Base-by-base conservation (phyloP, 1,284 basidiomycete genomes). In the Laetiporus sulphureus region DNA sequence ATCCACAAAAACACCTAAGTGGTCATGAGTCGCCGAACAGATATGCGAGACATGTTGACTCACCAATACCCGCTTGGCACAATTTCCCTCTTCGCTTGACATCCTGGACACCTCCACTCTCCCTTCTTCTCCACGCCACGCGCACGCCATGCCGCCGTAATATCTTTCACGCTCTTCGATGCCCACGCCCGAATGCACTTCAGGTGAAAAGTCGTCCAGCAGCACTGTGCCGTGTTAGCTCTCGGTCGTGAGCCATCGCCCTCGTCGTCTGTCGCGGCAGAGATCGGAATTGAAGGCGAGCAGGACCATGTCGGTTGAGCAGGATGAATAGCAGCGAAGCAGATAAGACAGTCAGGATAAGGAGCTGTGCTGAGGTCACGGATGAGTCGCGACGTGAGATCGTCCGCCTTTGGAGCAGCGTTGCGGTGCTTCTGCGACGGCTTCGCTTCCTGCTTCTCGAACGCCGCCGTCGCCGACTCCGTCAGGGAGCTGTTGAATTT, bases 71-170 rank as follows among this genome's bases (percentile, higher is more conserved):
- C 72, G 3, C 67, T 70, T 0, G 88, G 85, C 2, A 85, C 73
- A 4, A 64, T 61, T 33, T 72, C 69, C 20, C 91, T 69, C 47
- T 80, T 83, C 3, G 77, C 78, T 56, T 91, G 91, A 65, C 91
- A 94, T 0, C 89, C 90, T 0, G 91, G 91, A 61, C 91, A 94
- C 42, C 83, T 70, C 91, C 91, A 93, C 55, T 90, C 84, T 1
- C 82, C 82, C 22, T 69, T 68, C 38, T 68, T 68, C 22, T 69
- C 66, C 47, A 91, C 85, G 1, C 83, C 83, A 46, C 91, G 65
- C 2, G 79, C 80, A 2, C 76, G 68, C 72, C 81, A 88, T 0
- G 91, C 88, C 49, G 85, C 85, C 41, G 68, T 68, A 4, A 86
- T 56, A 6, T 89, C 87, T 54, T 83, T 87, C 32, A 88, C 82